These are phyloP conservation scores for Candida tetrigidarum DNA, from an alignment of 1,139 yeast genomes.

Conservation along the genomic window DNA sequence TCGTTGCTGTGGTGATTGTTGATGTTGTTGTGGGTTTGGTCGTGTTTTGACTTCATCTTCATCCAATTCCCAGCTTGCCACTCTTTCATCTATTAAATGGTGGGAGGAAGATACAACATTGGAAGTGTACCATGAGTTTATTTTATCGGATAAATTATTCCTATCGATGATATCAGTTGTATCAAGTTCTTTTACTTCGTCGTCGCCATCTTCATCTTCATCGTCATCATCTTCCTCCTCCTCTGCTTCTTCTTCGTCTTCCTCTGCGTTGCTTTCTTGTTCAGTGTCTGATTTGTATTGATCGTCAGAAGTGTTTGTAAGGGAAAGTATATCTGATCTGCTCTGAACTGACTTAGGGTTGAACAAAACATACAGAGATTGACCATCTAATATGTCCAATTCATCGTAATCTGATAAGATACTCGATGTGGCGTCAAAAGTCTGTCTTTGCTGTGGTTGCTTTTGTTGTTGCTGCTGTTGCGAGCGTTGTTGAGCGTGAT, in stretches of 20 bases:
- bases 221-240: constrained; percentile 22
- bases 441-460: constrained; percentile 14
- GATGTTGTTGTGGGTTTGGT: neutral
- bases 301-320: constrained; percentile 33
- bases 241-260: constrained; percentile 15
- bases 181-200: constrained; percentile 2
- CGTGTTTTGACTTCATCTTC: constrained; percentile 25
- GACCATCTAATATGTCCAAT: constrained; percentile 23
- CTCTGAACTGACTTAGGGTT: constrained; percentile 30
- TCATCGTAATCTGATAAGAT: constrained; percentile 24
- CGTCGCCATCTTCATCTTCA: constrained; percentile 12
- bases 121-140: constrained; percentile 27
- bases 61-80: constrained; percentile 52
- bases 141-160: constrained; percentile 24
- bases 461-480: constrained; percentile 7
- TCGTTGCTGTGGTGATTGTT: neutral
- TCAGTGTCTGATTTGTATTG: constrained; percentile 12
- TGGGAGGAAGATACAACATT: constrained; percentile 11
- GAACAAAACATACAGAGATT: constrained; percentile 49
- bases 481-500: neutral
- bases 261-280: constrained; percentile 17
- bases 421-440: constrained; percentile 20
- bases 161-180: constrained; percentile 7
- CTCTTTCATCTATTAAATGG: constrained; percentile 40
- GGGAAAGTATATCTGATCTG: constrained; percentile 44